These are phyloP conservation scores for Gonapodya prolifera DNA, from an alignment of 192 early-diverging fungal genomes.

Conservation along the genomic window DNA sequence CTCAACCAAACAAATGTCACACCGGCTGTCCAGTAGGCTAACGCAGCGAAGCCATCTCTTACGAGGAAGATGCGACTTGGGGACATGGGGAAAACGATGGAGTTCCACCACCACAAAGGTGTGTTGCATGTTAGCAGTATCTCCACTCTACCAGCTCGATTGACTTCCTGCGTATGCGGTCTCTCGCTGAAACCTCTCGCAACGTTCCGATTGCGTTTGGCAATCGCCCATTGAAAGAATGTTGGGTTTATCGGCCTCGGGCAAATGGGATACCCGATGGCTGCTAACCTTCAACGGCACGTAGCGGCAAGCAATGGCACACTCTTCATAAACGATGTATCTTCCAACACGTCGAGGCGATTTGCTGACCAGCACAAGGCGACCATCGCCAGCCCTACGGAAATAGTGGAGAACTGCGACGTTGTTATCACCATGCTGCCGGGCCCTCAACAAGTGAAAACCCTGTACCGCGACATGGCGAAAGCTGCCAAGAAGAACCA, in stretches of 20 bases:
- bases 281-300: constrained; percentile 61
- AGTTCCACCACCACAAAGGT: too few relatives aligned
- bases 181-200: too few relatives aligned
- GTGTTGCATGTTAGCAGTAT: too few relatives aligned
- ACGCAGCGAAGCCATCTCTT: too few relatives aligned
- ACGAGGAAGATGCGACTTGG: too few relatives aligned
- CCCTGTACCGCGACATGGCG: constrained; percentile 59
- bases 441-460: constrained; percentile 60
- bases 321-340: constrained; percentile 65
- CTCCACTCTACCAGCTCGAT: too few relatives aligned
- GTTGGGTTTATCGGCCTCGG: constrained; percentile 88
- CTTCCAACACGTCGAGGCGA: constrained; percentile 31
- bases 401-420: constrained; percentile 52
- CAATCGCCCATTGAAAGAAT: too few relatives aligned
- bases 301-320: constrained; percentile 17
- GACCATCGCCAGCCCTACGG: constrained; percentile 38
- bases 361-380: constrained; percentile 36
- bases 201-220: too few relatives aligned
- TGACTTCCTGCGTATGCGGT: too few relatives aligned
- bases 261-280: constrained; percentile 79
- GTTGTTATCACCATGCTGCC: constrained; percentile 90
- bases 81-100: too few relatives aligned
- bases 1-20: too few relatives aligned
- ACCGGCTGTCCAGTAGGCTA: too few relatives aligned
- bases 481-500: constrained; percentile 30